A percentile compares a stretch with the other conserved stretches of the same genome.
phyloP scores from a whole-genome alignment of 495 filamentous ascomycete species.

The Umbilicaria muhlenbergii region DNA sequence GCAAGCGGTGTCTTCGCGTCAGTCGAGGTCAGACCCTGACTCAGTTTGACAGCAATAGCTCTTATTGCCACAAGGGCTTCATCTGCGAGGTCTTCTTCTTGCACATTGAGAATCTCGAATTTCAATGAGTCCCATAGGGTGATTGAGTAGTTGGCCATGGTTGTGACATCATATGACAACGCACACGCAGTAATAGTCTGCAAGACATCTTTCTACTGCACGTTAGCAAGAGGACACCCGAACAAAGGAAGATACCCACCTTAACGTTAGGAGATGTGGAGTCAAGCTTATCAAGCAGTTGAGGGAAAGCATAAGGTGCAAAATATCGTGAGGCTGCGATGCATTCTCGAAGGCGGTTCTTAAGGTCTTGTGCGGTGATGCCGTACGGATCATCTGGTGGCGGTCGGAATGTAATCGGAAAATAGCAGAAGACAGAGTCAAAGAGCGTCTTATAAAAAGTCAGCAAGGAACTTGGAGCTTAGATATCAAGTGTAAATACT shows the following conservation, averaged over 20 bases:
- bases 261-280: conserved; percentile 62
- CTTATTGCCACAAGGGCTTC: conserved; percentile 39
- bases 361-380: conserved; percentile 60
- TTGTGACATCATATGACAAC: conserved; percentile 40
- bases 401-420: conserved; percentile 62
- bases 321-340: conserved; percentile 53
- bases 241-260: conserved; percentile 19
- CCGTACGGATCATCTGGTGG: conserved; percentile 62
- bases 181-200: conserved; percentile 49
- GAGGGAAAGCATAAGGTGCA: conserved; percentile 52
- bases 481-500: conserved; percentile 20
- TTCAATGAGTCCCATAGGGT: conserved; percentile 62
- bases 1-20: conserved; percentile 37
- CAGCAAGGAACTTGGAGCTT: conserved; percentile 9
- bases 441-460: conserved; percentile 39
- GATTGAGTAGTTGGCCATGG: conserved; percentile 50
- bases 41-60: conserved; percentile 41
- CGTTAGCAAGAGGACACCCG: conserved; percentile 15
- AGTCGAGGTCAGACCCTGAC: conserved; percentile 31
- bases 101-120: conserved; percentile 60
- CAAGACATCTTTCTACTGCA: conserved; percentile 47
- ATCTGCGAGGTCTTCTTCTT: conserved; percentile 54
- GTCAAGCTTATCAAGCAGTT: conserved; percentile 60
- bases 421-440: conserved; percentile 64
- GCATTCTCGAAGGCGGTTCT: conserved; percentile 51